Evolutionary conservation across 768 basidiomycete species (phyloP), one percentile per base, ranked within the genome.

Genomic region (Termitomyces sp.): DNA sequence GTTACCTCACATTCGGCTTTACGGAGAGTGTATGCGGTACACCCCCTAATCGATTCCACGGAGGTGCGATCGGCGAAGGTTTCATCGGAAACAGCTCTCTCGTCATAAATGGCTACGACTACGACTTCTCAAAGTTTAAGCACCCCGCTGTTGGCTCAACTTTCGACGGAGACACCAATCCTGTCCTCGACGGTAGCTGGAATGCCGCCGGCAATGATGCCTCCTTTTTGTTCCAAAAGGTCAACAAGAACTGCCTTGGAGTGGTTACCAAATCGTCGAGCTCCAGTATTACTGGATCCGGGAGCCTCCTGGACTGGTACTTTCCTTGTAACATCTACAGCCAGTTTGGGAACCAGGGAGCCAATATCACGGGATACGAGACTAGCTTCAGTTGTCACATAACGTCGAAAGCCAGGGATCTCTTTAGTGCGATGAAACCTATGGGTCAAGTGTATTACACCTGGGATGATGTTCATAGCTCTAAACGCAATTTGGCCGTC

Each of bases 1-100:
- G 95, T 68, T 99, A 93, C 84, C 80, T 99, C 69, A 99, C 97
- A 12, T 99, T 99, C 74, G 97, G 97, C 8, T 99, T 99, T 79
- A 98, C 95, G 10, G 85, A 93, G 68, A 75, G 86, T 54, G 97
- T 98, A 43, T 99, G 97, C 71, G 94, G 94, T 34, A 88, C 79
- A 36, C 93, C 94, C 34, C 82, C 90, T 39, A 85, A 89, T 60
- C 86, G 94, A 16, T 95, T 82, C 78, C 88, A 90, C 64, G 84
- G 88, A 42, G 95, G 93, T 37, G 77, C 79, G 26, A 85, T 94
- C 58, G 86, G 86, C 47, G 85, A 81, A 48, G 82, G 84, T 16
- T 75, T 74, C 56, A 89, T 95, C 63, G 85, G 86, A 44, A 88
- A 82, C 43, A 83, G 82, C 42, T 93, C 92, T 3, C 87, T 98